Percentiles rank a stretch among this genome's conserved stretches.
These are phyloP conservation scores for Auricularia sp. DNA, from an alignment of 768 basidiomycete genomes.

Conservation along the genomic window DNA sequence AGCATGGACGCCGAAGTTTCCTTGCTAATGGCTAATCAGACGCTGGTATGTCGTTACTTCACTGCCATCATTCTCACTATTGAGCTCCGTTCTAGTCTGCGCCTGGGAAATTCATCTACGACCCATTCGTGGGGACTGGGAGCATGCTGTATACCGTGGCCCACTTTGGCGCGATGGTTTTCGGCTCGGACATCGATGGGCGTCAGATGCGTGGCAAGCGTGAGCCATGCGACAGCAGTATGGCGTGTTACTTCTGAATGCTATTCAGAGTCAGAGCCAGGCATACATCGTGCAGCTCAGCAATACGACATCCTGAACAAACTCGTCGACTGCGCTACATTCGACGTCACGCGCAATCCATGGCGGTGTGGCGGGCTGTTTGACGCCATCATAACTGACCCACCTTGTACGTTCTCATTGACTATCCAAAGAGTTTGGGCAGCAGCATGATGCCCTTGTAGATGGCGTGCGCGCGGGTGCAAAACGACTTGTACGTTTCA, in stretches of 20 bases:
- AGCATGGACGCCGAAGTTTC: slow-evolving; percentile 97
- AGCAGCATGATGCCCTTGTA: slow-evolving; percentile 14
- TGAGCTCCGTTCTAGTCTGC: slow-evolving; percentile 42
- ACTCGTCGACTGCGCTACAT: slow-evolving; percentile 79
- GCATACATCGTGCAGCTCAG: slow-evolving; percentile 66
- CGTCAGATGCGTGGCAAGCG: slow-evolving; percentile 94
- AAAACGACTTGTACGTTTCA: slow-evolving; percentile 40
- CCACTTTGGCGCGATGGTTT: slow-evolving; percentile 76
- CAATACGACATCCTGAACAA: slow-evolving; percentile 71
- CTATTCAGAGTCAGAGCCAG: slow-evolving; percentile 37
- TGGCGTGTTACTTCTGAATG: slow-evolving; percentile 1
- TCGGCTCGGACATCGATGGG: slow-evolving; percentile 95
- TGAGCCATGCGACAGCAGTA: slow-evolving; percentile 17
- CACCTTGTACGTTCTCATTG: slow-evolving; percentile 52
- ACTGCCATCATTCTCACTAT: not conserved
- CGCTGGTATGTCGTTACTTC: slow-evolving; percentile 42
- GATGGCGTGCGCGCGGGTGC: slow-evolving; percentile 90
- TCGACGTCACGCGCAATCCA: slow-evolving; percentile 85
- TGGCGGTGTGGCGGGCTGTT: slow-evolving; percentile 85
- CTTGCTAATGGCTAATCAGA: slow-evolving; percentile 92
- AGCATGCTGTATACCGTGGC: slow-evolving; percentile 84
- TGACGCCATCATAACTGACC: slow-evolving; percentile 91
- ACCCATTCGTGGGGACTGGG: slow-evolving; percentile 91
- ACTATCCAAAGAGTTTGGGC: not conserved
- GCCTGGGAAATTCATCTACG: slow-evolving; percentile 86